Evolutionary conservation across 306 rosid species (phyloP).

Genomic region (Medicago ruthenica): DNA sequence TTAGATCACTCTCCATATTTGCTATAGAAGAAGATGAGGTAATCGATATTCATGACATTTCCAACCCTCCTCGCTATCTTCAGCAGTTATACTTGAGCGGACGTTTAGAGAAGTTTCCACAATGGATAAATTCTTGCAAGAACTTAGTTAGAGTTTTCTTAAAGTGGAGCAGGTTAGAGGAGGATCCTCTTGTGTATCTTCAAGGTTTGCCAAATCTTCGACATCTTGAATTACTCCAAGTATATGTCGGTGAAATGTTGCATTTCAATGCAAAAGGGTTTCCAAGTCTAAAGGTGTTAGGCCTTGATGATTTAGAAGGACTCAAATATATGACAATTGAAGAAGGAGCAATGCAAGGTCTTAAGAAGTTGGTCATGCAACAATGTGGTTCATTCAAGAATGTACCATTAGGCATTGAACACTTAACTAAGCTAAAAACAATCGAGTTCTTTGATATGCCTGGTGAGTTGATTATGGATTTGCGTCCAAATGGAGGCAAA

Average conservation of each 20-base stretch:
- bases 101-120: slow-evolving; percentile 54
- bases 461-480: slow-evolving; percentile 49
- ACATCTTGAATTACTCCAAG: slow-evolving; percentile 61
- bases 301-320: slow-evolving; percentile 62
- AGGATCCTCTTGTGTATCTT: slow-evolving; percentile 53
- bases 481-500: slow-evolving; percentile 54
- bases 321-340: slow-evolving; percentile 51
- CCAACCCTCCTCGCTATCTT: slow-evolving; percentile 54
- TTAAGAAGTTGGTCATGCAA: slow-evolving; percentile 66
- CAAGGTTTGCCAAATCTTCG: slow-evolving; percentile 56
- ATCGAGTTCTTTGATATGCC: slow-evolving; percentile 81
- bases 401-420: slow-evolving; percentile 67
- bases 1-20: slow-evolving; percentile 47
- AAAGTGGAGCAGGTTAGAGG: slow-evolving; percentile 54
- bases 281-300: slow-evolving; percentile 66
- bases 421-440: slow-evolving; percentile 57
- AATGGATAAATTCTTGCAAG: slow-evolving; percentile 49
- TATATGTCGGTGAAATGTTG: slow-evolving; percentile 57
- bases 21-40: slow-evolving; percentile 49
- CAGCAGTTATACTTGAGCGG: slow-evolving; percentile 51
- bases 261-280: slow-evolving; percentile 58
- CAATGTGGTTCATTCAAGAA: slow-evolving; percentile 54
- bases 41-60: slow-evolving; percentile 53
- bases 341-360: slow-evolving; percentile 72
- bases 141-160: slow-evolving; percentile 42